A percentile compares a stretch with the other conserved stretches of the same genome.
These are phyloP conservation scores for Penicillium sp. DNA, from an alignment of 2,329 filamentous ascomycete genomes.

Conservation along the genomic window DNA sequence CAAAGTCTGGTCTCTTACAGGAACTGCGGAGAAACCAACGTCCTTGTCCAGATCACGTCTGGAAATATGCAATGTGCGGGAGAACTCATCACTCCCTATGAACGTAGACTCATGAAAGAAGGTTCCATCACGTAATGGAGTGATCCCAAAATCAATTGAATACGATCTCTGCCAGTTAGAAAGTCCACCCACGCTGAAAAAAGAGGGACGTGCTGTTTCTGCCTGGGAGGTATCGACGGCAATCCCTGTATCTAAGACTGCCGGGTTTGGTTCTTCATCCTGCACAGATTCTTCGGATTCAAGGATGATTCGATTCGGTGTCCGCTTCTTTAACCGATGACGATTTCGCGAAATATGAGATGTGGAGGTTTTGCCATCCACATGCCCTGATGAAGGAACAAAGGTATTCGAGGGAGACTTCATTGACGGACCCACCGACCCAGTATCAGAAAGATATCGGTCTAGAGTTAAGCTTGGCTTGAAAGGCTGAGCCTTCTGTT, in stretches of 20 bases:
- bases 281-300: slow-evolving; percentile 34
- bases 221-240: background rate
- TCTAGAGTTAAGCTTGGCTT: slow-evolving; percentile 30
- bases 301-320: slow-evolving; percentile 44
- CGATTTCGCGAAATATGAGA: slow-evolving; percentile 7
- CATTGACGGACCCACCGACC: background rate
- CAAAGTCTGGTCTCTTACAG: slow-evolving; percentile 29
- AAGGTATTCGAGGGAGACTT: background rate
- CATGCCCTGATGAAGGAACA: background rate
- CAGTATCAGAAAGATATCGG: slow-evolving; percentile 31
- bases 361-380: background rate
- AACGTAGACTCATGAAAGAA: slow-evolving; percentile 54
- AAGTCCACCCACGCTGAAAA: slow-evolving; percentile 37
- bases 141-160: slow-evolving; percentile 49
- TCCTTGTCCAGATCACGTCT: slow-evolving; percentile 42
- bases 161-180: slow-evolving; percentile 47
- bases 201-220: slow-evolving; percentile 15
- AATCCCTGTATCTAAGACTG: slow-evolving; percentile 19
- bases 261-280: slow-evolving; percentile 40
- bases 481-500: slow-evolving; percentile 10
- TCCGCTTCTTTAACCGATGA: slow-evolving; percentile 33
- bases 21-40: slow-evolving; percentile 38
- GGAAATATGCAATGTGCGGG: slow-evolving; percentile 39
- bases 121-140: slow-evolving; percentile 46
- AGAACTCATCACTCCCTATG: slow-evolving; percentile 53